Conservation (phyloP, 2,329 filamentous ascomycete genomes). For the Clarireedia homoeocarpa region DNA sequence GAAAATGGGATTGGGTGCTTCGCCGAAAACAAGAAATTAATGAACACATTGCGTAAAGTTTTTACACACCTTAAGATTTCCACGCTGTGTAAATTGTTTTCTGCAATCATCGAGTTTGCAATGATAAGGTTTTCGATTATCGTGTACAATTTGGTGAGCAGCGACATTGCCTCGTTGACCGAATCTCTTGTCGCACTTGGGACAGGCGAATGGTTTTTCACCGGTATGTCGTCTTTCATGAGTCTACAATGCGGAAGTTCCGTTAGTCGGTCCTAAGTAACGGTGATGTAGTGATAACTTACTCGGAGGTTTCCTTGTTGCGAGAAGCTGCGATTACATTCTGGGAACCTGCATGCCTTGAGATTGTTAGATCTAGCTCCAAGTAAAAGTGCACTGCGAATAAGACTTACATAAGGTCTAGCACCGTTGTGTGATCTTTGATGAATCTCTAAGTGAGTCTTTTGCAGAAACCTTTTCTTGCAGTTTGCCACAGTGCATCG, state of each 20-base stretch:
- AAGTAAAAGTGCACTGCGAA: background rate
- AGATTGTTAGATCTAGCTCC: background rate
- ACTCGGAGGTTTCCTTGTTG: constrained; percentile 88
- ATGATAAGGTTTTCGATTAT: constrained; percentile 66
- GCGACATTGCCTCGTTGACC: constrained; percentile 80
- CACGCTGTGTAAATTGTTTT: constrained; percentile 83
- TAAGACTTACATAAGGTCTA: constrained; percentile 73
- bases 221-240: constrained; percentile 84
- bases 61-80: constrained; percentile 71
- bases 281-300: constrained; percentile 20
- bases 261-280: constrained; percentile 3
- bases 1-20: background rate
- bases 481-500: constrained; percentile 68
- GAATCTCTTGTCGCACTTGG: constrained; percentile 73
- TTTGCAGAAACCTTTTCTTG: constrained; percentile 78
- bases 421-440: constrained; percentile 80
- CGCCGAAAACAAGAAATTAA: background rate
- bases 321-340: constrained; percentile 75
- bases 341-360: constrained; percentile 30
- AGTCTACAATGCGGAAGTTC: constrained; percentile 43
- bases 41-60: no score
- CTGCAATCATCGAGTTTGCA: constrained; percentile 78
- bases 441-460: constrained; percentile 89
- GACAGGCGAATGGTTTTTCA: constrained; percentile 75
- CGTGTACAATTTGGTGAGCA: constrained; percentile 75